phyloP scores from a whole-genome alignment of 1,139 yeast genomes.

The Groenewaldozyma sp. region DNA sequence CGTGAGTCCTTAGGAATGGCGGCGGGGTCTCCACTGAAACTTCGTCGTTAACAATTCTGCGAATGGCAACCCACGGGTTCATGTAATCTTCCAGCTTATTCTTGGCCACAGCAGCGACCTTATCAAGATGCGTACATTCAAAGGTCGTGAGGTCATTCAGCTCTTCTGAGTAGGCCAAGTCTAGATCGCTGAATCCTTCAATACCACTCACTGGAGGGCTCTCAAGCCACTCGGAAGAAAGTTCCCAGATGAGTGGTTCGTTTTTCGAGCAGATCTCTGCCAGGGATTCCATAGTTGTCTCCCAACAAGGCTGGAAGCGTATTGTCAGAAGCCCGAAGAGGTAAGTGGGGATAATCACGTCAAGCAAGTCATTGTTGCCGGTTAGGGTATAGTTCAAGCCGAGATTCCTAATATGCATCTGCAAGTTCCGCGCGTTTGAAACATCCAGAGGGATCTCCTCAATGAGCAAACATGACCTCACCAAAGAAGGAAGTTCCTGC shows the following conservation, averaged over 20 bases:
- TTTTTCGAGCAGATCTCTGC: slow-evolving; percentile 39
- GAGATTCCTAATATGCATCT: slow-evolving; percentile 57
- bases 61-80: slow-evolving; percentile 1
- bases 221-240: slow-evolving; percentile 35
- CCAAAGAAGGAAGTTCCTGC: slow-evolving; percentile 1
- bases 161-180: not conserved
- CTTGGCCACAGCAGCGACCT: not conserved
- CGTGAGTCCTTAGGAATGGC: slow-evolving; percentile 7
- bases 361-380: slow-evolving; percentile 32
- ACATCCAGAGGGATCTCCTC: slow-evolving; percentile 68
- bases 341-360: slow-evolving; percentile 43
- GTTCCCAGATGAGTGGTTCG: slow-evolving; percentile 48
- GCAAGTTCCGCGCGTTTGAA: slow-evolving; percentile 66
- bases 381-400: slow-evolving; percentile 40
- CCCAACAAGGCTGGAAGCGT: slow-evolving; percentile 81
- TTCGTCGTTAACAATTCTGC: not conserved
- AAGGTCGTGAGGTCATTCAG: not conserved
- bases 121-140: slow-evolving; percentile 10
- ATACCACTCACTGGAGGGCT: not conserved
- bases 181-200: not conserved
- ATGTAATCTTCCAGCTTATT: slow-evolving; percentile 1
- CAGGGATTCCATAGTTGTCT: slow-evolving; percentile 55
- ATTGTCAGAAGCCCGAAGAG: slow-evolving; percentile 67
- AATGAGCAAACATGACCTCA: slow-evolving; percentile 41
- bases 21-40: not conserved